Evolutionary conservation across 2,329 filamentous ascomycete species (phyloP).

Genomic region (Coniochaeta ligniaria): DNA sequence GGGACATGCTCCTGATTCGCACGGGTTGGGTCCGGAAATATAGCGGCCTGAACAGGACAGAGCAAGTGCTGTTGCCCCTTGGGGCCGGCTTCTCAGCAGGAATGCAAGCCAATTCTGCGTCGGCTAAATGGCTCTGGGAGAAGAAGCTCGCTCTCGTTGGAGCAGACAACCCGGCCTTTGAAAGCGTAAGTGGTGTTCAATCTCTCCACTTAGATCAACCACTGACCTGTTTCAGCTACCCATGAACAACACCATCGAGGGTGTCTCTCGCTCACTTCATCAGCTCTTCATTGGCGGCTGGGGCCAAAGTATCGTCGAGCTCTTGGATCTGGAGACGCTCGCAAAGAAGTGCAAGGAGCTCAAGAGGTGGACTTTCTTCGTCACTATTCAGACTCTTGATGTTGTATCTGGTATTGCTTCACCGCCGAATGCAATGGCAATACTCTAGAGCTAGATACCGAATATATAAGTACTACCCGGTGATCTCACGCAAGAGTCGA

Average conservation of each 20-base stretch:
- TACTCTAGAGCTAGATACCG: too few species aligned
- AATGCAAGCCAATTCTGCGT: not conserved
- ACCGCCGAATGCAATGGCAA: slow-evolving; percentile 9
- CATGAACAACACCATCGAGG: not conserved
- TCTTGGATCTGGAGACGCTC: not conserved
- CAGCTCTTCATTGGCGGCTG: not conserved
- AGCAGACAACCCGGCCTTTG: not conserved
- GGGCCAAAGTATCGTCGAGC: not conserved
- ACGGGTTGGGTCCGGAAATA: too few species aligned
- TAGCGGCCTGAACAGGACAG: too few species aligned
- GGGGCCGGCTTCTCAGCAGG: slow-evolving; percentile 10
- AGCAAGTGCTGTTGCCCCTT: too few species aligned
- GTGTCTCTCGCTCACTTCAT: too few species aligned
- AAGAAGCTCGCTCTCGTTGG: not conserved
- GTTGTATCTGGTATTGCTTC: not conserved
- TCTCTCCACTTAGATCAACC: too few species aligned
- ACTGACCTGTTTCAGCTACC: too few species aligned
- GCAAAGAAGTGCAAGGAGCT: not conserved
- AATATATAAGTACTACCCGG: too few species aligned
- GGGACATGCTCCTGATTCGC: too few species aligned
- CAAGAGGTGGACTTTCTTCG: not conserved
- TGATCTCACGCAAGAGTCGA: too few species aligned
- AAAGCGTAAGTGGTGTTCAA: not conserved
- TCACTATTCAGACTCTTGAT: not conserved
- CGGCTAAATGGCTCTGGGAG: not conserved